A percentile compares a stretch with the other conserved stretches of the same genome.
Conservation (phyloP, 345 rosid genomes). For the Eucalyptus marginata region DNA sequence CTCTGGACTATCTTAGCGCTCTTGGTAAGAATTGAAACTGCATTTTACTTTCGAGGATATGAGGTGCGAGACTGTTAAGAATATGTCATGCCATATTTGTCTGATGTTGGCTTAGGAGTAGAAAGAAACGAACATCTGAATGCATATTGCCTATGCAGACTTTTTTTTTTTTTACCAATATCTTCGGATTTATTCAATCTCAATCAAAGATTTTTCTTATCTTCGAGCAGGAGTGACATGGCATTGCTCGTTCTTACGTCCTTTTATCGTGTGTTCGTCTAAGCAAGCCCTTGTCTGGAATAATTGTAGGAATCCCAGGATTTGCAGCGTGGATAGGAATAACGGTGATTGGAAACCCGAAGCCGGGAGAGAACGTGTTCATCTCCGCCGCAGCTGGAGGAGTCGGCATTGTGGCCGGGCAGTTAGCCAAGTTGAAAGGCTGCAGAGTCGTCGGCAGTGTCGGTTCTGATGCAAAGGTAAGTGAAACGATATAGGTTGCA, state of each 20-base stretch:
- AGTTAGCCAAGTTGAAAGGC: conserved; percentile 28
- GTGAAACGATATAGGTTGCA: background rate
- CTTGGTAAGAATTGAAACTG: background rate
- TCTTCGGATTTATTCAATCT: background rate
- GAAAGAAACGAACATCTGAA: background rate
- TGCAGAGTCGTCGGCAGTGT: conserved; percentile 26
- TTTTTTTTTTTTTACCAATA: background rate
- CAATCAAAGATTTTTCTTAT: background rate
- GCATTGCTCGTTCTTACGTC: background rate
- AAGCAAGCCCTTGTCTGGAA: background rate
- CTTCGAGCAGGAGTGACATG: background rate
- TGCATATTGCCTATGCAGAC: background rate
- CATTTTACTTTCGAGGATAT: background rate
- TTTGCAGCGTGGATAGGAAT: conserved; percentile 35
- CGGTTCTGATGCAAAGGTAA: conserved; percentile 28
- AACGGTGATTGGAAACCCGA: conserved; percentile 12
- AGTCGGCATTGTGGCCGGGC: conserved; percentile 27
- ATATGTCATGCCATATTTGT: background rate
- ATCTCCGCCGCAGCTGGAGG: conserved; percentile 38
- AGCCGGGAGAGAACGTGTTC: conserved; percentile 14
- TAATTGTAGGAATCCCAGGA: conserved; percentile 16
- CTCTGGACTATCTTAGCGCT: conserved; percentile 12
- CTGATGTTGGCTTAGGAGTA: background rate
- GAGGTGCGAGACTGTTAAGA: background rate
- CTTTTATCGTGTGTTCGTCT: background rate